Evolutionary conservation across 2,329 filamentous ascomycete genomes (phyloP).

Genomic region (Rasamsonia emersonii): DNA sequence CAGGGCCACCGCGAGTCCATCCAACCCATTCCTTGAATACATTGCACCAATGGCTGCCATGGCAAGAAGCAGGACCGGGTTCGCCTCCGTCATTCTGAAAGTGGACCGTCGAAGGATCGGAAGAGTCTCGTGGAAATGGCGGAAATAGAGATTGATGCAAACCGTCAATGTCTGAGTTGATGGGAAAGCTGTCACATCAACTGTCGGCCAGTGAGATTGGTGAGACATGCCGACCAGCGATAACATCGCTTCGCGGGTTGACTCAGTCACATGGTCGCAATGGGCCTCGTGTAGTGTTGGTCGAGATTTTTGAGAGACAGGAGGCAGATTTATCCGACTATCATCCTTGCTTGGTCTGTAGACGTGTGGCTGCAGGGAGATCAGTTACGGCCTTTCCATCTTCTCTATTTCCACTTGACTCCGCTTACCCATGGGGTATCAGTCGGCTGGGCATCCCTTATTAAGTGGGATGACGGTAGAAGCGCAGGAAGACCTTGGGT

Average conservation of each 20-base stretch:
- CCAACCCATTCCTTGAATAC: constrained; percentile 8
- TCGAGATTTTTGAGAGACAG: constrained; percentile 6
- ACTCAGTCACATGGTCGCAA: constrained; percentile 7
- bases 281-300: constrained; percentile 7
- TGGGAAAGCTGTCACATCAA: constrained; percentile 9
- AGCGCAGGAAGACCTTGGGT: too few species aligned
- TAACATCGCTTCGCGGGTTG: constrained; percentile 8
- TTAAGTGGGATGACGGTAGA: constrained; percentile 1
- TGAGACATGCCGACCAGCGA: constrained; percentile 8
- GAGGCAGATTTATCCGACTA: constrained; percentile 7
- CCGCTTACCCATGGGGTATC: constrained; percentile 10
- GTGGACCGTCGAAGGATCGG: constrained; percentile 10
- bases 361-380: constrained; percentile 9
- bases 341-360: constrained; percentile 10
- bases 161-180: constrained; percentile 9
- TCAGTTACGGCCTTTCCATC: not conserved
- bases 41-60: constrained; percentile 10
- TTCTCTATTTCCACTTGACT: not conserved
- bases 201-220: constrained; percentile 9
- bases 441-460: constrained; percentile 8
- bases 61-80: constrained; percentile 4
- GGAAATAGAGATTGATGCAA: constrained; percentile 11
- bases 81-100: constrained; percentile 14
- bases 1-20: constrained; percentile 8
- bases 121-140: constrained; percentile 11